Evolutionary conservation across 1,139 yeast species (phyloP), one percentile per base, ranked within the genome.

Genomic region (Blastobotrys indianensis): DNA sequence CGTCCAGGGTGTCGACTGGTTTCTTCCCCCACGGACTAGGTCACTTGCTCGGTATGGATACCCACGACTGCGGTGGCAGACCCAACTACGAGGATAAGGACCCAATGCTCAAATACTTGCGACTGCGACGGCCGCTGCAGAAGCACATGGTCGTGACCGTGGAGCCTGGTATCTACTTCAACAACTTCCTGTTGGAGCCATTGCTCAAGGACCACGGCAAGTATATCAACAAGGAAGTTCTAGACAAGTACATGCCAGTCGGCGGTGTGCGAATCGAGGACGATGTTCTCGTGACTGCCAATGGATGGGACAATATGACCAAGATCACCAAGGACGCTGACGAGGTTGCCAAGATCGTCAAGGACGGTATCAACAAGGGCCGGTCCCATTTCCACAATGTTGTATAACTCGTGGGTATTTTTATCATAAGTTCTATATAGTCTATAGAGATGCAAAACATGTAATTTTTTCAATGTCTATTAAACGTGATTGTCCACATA

Each of bases 191-290:
- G 59, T 72, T 92, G 45, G 79, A 84, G 48, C 79, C 82, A 32
- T 76, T 78, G 2, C 67, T 85, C 55, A 70, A 77, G 47, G 77
- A 81, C 54, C 78, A 79, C 57, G 60, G 71, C 36, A 79, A 79
- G 59, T 86, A 69, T 64, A 82, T 92, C 50, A 74, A 87, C 60
- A 65, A 66, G 54, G 79, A 76, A 0, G 79, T 82, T 1, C 72
- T 92, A 54, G 80, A 85, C 46, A 79, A 78, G 61, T 92, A 88
- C 66, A 79, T 85, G 83, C 77, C 82, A 54, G 79, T 92, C 50
- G 98, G 98, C 17, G 98, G 98, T 41, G 96, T 92, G 5, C 79
- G 98, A 65, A 87, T 92, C 51, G 98, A 92, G 65, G 98, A 92
- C 62, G 97, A 90, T 60, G 77, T 92, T 42, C 69, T 85, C 42